Evolutionary conservation across 108 stramenopile genomes (phyloP), one percentile per base, ranked within the genome.

Genomic region (Discostella pseudostelligera): DNA sequence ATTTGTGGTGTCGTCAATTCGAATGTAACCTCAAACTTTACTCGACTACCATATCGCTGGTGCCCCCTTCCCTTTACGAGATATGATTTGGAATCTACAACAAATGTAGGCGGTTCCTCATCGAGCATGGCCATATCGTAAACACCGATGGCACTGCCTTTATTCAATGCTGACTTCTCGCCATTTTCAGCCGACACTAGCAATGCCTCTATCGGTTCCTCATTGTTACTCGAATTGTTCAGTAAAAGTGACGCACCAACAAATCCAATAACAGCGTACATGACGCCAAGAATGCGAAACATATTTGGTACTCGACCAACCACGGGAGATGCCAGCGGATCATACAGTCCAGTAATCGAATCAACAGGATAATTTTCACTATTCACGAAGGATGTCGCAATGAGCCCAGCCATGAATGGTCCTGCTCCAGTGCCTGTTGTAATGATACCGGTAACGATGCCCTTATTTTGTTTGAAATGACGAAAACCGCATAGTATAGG

Each of bases 341-440:
- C 77, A 42, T 73, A 78, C 2, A 78, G 28, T 12, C 77, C 77
- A 10, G 75, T 69, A 6, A 28, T 24, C 21, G 56, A n/a, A 48
- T 76, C 75, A 2, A 76, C 75, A 8, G 57, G 75, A 46, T 63
- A 76, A 22, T 78, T 72, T 37, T 78, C 77, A 8, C 40, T 48
- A 39, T 78, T 78, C 1, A 78, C 77, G 61, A 56, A 78, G n/a
- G 72, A 62, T 26, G 77, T 78, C 8, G 77, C 77, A 44, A 78
- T 24, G 14, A 78, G 61, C 0, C 72, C 72, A 11, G 66, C 65
- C 9, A 78, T 24, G 32, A 78, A 78, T 20, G 77, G 77, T 24
- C 77, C 77, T 3, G 59, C 59, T 4, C 77, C 77, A 28, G 77
- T 72, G 16, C 77, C 77, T 35, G 77, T 78, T 0, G 77, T 78